Percentiles rank a stretch among this genome's conserved stretches.
Evolutionary conservation across 2,329 filamentous ascomycete genomes (phyloP).

Genomic region (Chaetothyriales sp.): DNA sequence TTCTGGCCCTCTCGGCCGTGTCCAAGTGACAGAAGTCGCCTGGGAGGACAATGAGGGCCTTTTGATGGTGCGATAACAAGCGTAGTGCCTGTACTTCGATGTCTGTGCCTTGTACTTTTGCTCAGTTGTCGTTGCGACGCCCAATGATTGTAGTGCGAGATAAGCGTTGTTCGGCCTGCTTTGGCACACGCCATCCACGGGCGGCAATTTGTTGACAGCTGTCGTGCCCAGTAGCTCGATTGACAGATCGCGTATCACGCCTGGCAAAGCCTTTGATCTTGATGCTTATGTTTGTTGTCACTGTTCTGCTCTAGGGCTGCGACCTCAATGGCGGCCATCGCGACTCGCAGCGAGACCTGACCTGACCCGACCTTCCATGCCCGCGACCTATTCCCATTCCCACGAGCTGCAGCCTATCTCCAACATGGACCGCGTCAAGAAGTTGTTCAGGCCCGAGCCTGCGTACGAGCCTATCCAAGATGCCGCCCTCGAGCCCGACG

Average conservation of each 20-base stretch:
- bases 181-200: too few species aligned
- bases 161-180: not conserved
- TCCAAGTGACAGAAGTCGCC: not conserved
- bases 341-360: not conserved
- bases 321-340: not conserved
- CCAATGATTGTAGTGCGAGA: not conserved
- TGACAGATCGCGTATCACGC: not conserved
- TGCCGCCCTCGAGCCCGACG: not conserved
- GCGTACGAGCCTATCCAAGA: conserved; percentile 21
- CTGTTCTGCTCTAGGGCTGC: not conserved
- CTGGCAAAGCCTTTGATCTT: not conserved
- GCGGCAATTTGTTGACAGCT: not conserved
- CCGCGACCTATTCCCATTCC: not conserved
- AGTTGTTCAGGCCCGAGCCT: conserved; percentile 20
- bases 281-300: not conserved
- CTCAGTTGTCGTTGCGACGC: not conserved
- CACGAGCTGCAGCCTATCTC: conserved; percentile 12
- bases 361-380: not conserved
- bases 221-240: not conserved
- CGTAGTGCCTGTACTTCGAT: too few species aligned
- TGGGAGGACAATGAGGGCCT: not conserved
- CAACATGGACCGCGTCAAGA: conserved; percentile 24
- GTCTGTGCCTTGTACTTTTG: not conserved
- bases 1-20: not conserved
- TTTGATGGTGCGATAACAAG: not conserved